These are phyloP conservation scores for Vitis rotundifolia DNA, from an alignment of 164 flowering plant species.

Conservation along the genomic window DNA sequence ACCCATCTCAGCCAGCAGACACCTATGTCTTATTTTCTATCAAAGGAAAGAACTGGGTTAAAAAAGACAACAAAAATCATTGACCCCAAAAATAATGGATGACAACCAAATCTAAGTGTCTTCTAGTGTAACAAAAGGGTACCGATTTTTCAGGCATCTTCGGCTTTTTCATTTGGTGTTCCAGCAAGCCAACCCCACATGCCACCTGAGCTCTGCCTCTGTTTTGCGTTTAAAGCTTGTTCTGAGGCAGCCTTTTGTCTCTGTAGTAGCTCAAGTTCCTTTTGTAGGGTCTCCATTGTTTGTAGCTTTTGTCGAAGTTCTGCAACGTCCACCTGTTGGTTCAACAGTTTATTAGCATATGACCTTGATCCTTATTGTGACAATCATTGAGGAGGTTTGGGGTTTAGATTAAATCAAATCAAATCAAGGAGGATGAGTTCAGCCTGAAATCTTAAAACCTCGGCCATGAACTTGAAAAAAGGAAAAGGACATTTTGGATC, in stretches of 20 bases:
- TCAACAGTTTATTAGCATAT: conserved; percentile 3
- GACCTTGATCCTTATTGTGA: neutral
- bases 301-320: conserved; percentile 90
- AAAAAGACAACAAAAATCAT: neutral
- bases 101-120: conserved; percentile 9
- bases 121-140: neutral
- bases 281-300: conserved; percentile 79
- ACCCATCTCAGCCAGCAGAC: neutral
- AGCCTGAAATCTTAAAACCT: no score
- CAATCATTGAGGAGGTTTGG: neutral
- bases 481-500: no score
- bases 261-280: conserved; percentile 88
- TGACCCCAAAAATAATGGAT: conserved; percentile 8
- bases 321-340: conserved; percentile 90
- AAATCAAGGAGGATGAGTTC: no score
- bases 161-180: conserved; percentile 46
- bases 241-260: conserved; percentile 94
- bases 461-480: neutral
- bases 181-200: conserved; percentile 99
- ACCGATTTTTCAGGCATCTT: conserved; percentile 35
- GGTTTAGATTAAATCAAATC: no score
- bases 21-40: conserved; percentile 20
- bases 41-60: conserved; percentile 5
- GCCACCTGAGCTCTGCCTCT: conserved; percentile 82
- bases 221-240: conserved; percentile 70